Conservation (phyloP, 352 stramenopile genomes). For the Discostella stelligera region DNA sequence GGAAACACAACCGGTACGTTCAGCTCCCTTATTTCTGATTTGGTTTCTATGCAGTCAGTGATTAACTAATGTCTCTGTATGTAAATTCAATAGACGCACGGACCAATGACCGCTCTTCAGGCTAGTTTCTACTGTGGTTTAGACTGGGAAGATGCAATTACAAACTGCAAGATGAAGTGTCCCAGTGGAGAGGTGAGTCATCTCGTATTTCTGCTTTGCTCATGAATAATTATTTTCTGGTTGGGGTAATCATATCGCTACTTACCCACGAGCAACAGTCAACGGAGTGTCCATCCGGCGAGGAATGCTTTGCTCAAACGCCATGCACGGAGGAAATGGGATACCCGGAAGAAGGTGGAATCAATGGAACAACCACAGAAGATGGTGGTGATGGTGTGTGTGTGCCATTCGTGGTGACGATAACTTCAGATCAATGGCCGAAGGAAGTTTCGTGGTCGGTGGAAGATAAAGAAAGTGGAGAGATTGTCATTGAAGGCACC, state of each 20-base stretch:
- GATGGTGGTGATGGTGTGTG: conserved; percentile 16
- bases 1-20: conserved; percentile 30
- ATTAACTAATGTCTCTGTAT: neutral
- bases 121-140: conserved; percentile 45
- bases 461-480: conserved; percentile 31
- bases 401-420: conserved; percentile 48
- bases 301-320: conserved; percentile 48
- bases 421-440: conserved; percentile 53
- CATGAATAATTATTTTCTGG: neutral
- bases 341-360: conserved; percentile 37
- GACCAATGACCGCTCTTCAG: conserved; percentile 34
- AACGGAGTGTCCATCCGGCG: conserved; percentile 36
- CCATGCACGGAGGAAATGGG: conserved; percentile 51
- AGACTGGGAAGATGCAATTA: conserved; percentile 54
- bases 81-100: conserved; percentile 24
- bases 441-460: conserved; percentile 52
- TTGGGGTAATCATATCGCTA: neutral
- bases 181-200: conserved; percentile 45
- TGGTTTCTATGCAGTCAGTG: conserved; percentile 2
- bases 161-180: conserved; percentile 49
- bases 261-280: conserved; percentile 11
- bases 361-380: conserved; percentile 11
- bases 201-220: neutral
- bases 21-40: conserved; percentile 5
- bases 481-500: conserved; percentile 32